phyloP scores from a whole-genome alignment of 2,329 filamentous ascomycete species.

The Penicillium psychrosexuale region DNA sequence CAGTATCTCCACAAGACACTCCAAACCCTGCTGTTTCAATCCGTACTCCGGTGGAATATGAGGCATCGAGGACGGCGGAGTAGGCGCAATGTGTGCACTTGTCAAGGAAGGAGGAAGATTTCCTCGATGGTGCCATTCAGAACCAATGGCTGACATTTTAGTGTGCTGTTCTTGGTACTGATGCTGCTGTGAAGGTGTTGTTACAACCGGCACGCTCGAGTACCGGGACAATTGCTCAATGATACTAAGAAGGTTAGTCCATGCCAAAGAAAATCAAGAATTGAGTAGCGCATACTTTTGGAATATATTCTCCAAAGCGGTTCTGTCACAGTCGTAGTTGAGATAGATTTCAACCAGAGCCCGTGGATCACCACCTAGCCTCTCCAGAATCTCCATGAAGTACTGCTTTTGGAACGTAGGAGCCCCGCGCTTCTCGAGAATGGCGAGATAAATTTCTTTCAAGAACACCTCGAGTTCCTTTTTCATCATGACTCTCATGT shows the following conservation, averaged over 20 bases:
- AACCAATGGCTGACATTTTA: conserved; percentile 55
- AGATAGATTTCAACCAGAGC: conserved; percentile 93
- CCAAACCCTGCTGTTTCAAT: conserved; percentile 83
- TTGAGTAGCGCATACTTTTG: conserved; percentile 54
- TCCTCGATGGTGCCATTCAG: conserved; percentile 84
- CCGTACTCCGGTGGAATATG: conserved; percentile 84
- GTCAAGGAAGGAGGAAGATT: conserved; percentile 83
- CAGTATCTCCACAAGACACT: conserved; percentile 82
- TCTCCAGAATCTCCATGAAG: conserved; percentile 79
- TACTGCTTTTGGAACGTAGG: conserved; percentile 89
- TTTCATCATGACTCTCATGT: conserved; percentile 91
- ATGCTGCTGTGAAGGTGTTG: conserved; percentile 76
- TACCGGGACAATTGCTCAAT: conserved; percentile 92
- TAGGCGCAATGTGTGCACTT: conserved; percentile 66
- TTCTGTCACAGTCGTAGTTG: conserved; percentile 96
- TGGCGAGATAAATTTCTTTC: conserved; percentile 93
- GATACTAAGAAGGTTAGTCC: conserved; percentile 51
- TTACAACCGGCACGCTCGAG: conserved; percentile 71
- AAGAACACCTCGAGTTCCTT: conserved; percentile 98
- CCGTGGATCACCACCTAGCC: conserved; percentile 79
- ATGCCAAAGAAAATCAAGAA: neutral
- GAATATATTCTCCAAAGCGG: conserved; percentile 92
- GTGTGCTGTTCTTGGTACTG: conserved; percentile 76
- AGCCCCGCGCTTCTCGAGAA: conserved; percentile 81
- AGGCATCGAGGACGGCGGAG: conserved; percentile 47